Percentiles rank a stretch among this genome's conserved stretches.
phyloP scores from a whole-genome alignment of 208 protist species.

The Strigomonas culicis region DNA sequence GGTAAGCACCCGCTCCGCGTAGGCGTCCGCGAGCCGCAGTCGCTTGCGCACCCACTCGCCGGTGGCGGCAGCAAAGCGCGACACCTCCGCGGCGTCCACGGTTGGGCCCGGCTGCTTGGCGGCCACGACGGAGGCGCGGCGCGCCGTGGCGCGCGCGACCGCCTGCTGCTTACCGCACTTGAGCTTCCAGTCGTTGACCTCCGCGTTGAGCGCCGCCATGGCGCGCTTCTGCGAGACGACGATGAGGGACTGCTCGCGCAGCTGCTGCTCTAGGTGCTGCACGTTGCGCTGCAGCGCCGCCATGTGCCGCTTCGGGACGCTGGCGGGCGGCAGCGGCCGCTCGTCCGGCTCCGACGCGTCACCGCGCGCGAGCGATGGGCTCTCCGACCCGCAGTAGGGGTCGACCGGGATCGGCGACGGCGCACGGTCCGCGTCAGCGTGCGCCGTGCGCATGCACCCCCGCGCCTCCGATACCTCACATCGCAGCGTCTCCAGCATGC shows the following conservation, averaged over 20 bases:
- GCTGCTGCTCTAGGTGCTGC: constrained; percentile 19
- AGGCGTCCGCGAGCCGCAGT: constrained; percentile 16
- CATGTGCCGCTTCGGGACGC: constrained; percentile 16
- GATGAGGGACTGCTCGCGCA: constrained; percentile 9
- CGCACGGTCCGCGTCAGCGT: neutral
- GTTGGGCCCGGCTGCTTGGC: neutral
- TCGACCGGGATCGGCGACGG: neutral
- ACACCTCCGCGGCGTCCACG: neutral
- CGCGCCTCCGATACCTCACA: neutral
- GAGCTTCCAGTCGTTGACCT: constrained; percentile 14
- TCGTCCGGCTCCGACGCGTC: neutral
- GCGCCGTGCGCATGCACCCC: too few species aligned
- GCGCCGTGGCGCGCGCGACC: neutral
- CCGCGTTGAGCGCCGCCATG: constrained; percentile 2
- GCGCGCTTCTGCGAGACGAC: constrained; percentile 3
- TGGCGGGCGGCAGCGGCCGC: too few species aligned
- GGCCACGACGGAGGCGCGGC: constrained; percentile 9
- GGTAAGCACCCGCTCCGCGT: constrained; percentile 10
- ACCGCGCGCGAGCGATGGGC: neutral
- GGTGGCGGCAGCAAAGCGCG: neutral
- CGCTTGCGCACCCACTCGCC: neutral
- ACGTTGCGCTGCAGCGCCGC: constrained; percentile 17
- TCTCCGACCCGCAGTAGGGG: neutral
- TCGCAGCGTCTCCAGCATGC: constrained; percentile 9
- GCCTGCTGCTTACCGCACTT: neutral